A percentile compares a stretch with the other conserved stretches of the same genome.
phyloP scores from a whole-genome alignment of 176 grass and related monocot genomes.

The Chrysopogon serrulatus region DNA sequence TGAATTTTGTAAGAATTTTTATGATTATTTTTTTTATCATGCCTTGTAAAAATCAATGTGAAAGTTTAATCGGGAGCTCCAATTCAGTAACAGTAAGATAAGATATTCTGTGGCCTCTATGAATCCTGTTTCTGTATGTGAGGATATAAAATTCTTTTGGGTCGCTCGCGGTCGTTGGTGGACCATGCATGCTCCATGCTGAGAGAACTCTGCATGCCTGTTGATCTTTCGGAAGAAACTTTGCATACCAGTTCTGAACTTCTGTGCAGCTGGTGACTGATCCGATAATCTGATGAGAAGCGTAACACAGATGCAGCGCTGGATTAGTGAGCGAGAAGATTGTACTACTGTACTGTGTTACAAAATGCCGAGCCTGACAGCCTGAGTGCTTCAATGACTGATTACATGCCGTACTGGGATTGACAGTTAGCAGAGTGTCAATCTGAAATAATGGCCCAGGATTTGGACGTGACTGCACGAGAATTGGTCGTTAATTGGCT shows the following conservation, averaged over 20 bases:
- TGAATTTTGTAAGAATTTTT: no score
- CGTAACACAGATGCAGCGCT: background rate
- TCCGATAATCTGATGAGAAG: slow-evolving; percentile 11
- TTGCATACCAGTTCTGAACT: background rate
- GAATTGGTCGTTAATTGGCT: background rate
- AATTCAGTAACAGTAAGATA: no score
- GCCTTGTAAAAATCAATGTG: no score
- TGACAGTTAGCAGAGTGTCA: background rate
- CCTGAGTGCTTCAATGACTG: background rate
- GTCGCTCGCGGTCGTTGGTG: no score
- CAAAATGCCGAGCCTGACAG: background rate
- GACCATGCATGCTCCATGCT: no score
- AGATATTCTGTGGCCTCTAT: no score
- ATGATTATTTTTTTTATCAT: no score
- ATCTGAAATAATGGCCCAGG: background rate
- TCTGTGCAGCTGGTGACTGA: background rate
- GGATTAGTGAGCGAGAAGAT: background rate
- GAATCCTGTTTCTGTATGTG: no score
- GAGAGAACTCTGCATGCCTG: no score
- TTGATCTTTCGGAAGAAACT: background rate
- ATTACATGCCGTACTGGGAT: background rate
- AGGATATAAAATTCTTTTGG: no score
- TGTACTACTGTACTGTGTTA: no score
- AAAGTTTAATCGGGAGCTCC: no score
- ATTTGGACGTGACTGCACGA: background rate